phyloP scores from a whole-genome alignment of 1,284 basidiomycete species.

The Porogramme epimiltina region DNA sequence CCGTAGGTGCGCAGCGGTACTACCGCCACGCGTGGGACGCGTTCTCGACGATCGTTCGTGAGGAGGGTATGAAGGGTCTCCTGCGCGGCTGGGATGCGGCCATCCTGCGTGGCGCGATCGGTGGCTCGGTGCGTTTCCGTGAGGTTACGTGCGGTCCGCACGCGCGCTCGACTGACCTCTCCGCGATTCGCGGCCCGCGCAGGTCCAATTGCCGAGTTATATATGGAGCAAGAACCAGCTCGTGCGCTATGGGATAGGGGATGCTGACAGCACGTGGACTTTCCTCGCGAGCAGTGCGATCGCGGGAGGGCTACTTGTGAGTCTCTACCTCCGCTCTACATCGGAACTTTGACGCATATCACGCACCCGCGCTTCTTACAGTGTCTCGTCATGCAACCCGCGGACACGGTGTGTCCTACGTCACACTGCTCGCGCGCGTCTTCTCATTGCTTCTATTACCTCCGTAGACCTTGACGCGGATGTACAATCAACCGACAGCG shows the following conservation, averaged over 20 bases:
- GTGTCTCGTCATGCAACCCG: constrained; percentile 84
- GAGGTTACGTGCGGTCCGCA: too few relatives aligned
- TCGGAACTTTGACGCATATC: too few relatives aligned
- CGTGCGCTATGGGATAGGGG: constrained; percentile 55
- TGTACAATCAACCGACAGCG: constrained; percentile 91
- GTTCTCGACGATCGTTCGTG: constrained; percentile 70
- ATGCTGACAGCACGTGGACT: constrained; percentile 76
- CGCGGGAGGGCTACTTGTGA: constrained; percentile 82
- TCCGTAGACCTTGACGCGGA: constrained; percentile 66
- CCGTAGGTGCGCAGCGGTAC: constrained; percentile 87
- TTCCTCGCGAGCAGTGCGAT: constrained; percentile 85
- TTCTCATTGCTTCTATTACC: too few relatives aligned
- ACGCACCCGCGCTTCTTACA: constrained; percentile 32
- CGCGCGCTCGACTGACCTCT: neutral
- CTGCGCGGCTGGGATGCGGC: constrained; percentile 90
- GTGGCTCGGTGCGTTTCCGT: constrained; percentile 55
- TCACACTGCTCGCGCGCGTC: too few relatives aligned
- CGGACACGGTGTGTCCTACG: constrained; percentile 59
- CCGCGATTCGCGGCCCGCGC: too few relatives aligned
- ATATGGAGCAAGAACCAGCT: constrained; percentile 84
- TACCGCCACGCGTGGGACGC: constrained; percentile 80
- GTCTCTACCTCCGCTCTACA: constrained; percentile 32
- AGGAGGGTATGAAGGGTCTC: constrained; percentile 32
- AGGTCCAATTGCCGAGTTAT: constrained; percentile 93
- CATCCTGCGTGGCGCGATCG: constrained; percentile 79